These are phyloP conservation scores for Tolypocladium pustulatum DNA, from an alignment of 2,329 filamentous ascomycete species.

Conservation along the genomic window DNA sequence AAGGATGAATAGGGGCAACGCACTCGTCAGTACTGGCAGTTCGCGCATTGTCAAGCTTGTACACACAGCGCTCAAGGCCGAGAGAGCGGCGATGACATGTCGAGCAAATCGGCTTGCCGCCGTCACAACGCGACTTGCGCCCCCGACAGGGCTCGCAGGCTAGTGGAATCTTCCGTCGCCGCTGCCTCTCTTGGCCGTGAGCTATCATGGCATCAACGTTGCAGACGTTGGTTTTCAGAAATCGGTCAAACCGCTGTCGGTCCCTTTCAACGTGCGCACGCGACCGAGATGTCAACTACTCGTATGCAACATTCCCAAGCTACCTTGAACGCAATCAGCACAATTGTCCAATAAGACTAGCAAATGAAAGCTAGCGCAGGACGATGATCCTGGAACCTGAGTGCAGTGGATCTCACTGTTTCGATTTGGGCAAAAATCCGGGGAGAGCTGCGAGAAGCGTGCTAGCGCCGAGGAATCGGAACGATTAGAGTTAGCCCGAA, in stretches of 20 bases:
- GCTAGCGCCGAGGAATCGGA: not conserved
- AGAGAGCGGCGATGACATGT: not conserved
- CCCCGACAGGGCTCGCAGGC: not conserved
- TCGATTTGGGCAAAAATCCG: not conserved
- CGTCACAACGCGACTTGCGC: not conserved
- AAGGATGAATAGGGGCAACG: not conserved
- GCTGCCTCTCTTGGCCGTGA: not conserved
- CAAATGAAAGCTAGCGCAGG: not conserved
- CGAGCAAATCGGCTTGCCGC: not conserved
- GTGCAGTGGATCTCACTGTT: not conserved
- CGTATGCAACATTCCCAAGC: not conserved
- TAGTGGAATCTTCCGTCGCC: not conserved
- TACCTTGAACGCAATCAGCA: not conserved
- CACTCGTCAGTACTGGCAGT: not conserved
- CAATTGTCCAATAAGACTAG: not conserved
- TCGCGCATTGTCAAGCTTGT: not conserved
- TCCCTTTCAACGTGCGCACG: not conserved
- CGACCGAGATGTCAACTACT: not conserved
- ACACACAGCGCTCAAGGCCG: not conserved
- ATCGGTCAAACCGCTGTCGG: not conserved
- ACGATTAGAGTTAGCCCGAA: not conserved
- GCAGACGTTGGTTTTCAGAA: not conserved
- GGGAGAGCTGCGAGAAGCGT: not conserved
- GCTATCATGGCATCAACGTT: not conserved
- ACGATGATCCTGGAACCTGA: not conserved